Evolutionary conservation across 2,329 filamentous ascomycete genomes (phyloP).

Genomic region (Fusarium phyllophilum): DNA sequence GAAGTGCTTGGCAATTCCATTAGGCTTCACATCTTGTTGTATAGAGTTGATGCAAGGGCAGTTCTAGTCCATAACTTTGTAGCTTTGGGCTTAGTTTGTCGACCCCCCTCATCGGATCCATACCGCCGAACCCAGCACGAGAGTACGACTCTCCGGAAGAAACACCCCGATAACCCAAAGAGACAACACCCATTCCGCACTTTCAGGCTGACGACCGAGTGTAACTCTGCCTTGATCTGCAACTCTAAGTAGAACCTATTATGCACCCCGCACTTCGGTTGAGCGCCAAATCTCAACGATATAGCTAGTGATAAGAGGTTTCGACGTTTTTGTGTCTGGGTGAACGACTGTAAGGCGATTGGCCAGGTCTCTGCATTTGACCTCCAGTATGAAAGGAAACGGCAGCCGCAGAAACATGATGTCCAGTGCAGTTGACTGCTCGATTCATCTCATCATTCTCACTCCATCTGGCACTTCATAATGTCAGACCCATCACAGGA

Average conservation of each 20-base stretch:
- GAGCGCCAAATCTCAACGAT: background rate
- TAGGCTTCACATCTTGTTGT: background rate
- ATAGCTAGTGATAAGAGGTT: background rate
- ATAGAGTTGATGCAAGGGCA: background rate
- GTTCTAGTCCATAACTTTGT: background rate
- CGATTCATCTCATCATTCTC: background rate
- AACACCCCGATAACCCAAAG: background rate
- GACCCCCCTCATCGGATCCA: background rate
- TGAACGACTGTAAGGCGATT: background rate
- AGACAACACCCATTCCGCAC: background rate
- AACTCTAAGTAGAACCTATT: background rate
- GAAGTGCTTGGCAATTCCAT: background rate
- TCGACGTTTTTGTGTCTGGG: background rate
- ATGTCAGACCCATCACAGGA: slow-evolving; percentile 24
- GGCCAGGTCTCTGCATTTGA: background rate
- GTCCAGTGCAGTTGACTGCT: background rate
- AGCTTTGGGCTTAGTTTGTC: background rate
- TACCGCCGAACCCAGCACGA: background rate
- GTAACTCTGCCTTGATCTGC: background rate
- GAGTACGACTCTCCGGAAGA: background rate
- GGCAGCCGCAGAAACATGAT: background rate
- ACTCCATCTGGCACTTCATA: background rate
- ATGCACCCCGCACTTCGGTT: slow-evolving; percentile 22
- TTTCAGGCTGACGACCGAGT: background rate
- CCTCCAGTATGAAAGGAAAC: background rate